Base-by-base conservation (phyloP, 768 basidiomycete genomes). In the Cystobasidium ongulense region DNA sequence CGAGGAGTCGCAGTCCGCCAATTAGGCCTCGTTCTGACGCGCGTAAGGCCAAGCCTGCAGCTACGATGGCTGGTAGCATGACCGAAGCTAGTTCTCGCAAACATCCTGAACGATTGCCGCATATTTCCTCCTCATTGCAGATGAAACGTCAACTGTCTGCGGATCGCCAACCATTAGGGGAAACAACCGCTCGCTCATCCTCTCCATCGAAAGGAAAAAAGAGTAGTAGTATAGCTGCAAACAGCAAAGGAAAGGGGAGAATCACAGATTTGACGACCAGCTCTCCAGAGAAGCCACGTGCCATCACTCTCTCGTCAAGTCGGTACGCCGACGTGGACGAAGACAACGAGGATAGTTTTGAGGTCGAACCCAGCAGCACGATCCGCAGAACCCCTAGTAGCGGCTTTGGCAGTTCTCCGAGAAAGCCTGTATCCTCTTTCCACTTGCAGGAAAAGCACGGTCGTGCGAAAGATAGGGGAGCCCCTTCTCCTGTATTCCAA, bases 291-390 rank as follows among this genome's bases (percentile, higher is more conserved):
- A 29, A 59, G 25, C 29, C 8, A 4, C 25, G 57, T 11, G 15
- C 57, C 5, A 59, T 59, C 25, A 59, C 57, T 5, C 33, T 59
- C 5, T 59, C 57, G 27, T 59, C 57, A 1, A 29, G 57, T 31
- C 57, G 11, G 29, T 15, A 29, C 23, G 23, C 25, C 57, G 57
- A 31, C 29, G 17, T 59, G 23, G 27, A 59, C 29, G 57, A 59
- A 15, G 17, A 59, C 8, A 27, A 59, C 5, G 57, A 59, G 29
- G 57, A 59, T 13, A 59, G 33, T 23, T 5, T 27, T 11, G 57
- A 27, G 5, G 33, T 75, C n/a, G 29, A 74, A 29, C 65, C 65
- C 63, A 65, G 63, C 72, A 61, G 36, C 72, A 35, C 25, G 18
- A 11, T 50, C 15, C 46, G 8, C 21, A 21, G n/a, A n/a, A 11